phyloP scores from a whole-genome alignment of 805 yeast species.

The Metschnikowia lachancei region DNA sequence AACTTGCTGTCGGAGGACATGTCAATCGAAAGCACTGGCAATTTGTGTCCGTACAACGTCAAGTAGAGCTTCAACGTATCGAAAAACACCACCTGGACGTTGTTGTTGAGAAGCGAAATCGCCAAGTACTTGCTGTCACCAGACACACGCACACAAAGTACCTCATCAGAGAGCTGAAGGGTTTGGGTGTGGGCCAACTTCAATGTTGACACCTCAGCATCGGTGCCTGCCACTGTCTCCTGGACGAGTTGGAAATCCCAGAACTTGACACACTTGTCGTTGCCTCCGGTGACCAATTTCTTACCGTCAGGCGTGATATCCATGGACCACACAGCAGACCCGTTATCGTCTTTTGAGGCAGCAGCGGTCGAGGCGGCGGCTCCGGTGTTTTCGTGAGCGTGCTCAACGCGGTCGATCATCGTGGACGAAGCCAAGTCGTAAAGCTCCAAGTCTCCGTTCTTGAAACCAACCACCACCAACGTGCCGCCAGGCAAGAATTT shows the following conservation, averaged over 20 bases:
- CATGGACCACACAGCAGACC: slow-evolving; percentile 80
- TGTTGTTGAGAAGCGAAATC: slow-evolving; percentile 82
- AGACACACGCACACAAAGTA: slow-evolving; percentile 73
- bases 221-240: slow-evolving; percentile 70
- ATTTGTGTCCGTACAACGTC: slow-evolving; percentile 91
- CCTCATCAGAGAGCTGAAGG: slow-evolving; percentile 82
- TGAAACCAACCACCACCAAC: slow-evolving; percentile 82
- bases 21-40: slow-evolving; percentile 91
- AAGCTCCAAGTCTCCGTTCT: slow-evolving; percentile 78
- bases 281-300: slow-evolving; percentile 85
- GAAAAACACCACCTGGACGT: slow-evolving; percentile 89
- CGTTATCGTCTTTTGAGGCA: slow-evolving; percentile 35
- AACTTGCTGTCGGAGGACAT: slow-evolving; percentile 86
- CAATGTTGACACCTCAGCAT: slow-evolving; percentile 49
- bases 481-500: slow-evolving; percentile 90
- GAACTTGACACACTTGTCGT: slow-evolving; percentile 84
- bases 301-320: slow-evolving; percentile 86
- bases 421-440: slow-evolving; percentile 85
- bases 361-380: slow-evolving; percentile 1
- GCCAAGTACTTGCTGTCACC: slow-evolving; percentile 78
- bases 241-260: slow-evolving; percentile 78
- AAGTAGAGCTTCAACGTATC: slow-evolving; percentile 86
- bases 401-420: slow-evolving; percentile 60
- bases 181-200: slow-evolving; percentile 72
- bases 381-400: slow-evolving; percentile 50